These are phyloP conservation scores for Neofusicoccum sp. DNA, from an alignment of 2,329 filamentous ascomycete genomes.

Conservation along the genomic window DNA sequence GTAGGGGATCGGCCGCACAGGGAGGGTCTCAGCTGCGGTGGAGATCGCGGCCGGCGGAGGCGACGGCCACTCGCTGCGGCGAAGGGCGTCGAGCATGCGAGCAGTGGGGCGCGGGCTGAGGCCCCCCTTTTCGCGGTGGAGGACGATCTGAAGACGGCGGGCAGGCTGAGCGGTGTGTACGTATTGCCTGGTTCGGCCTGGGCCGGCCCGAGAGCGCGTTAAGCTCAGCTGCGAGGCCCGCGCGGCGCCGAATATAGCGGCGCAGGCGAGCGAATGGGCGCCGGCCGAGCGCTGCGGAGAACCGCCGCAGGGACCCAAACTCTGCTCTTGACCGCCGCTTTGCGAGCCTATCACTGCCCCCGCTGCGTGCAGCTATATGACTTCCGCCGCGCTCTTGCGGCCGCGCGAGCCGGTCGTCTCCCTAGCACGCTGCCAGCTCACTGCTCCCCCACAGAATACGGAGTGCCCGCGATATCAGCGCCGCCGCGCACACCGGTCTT, in stretches of 20 bases:
- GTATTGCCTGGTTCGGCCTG: conserved; percentile 9
- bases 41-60: conserved; percentile 11
- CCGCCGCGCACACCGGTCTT: not conserved
- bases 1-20: conserved; percentile 11
- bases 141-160: conserved; percentile 5
- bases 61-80: conserved; percentile 2
- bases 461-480: not conserved
- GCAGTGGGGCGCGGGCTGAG: conserved; percentile 2
- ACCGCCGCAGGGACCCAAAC: not conserved
- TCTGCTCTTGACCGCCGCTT: conserved; percentile 8
- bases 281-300: not conserved
- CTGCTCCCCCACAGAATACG: conserved; percentile 9
- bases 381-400: not conserved
- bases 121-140: not conserved
- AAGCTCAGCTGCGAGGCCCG: conserved; percentile 4
- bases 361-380: not conserved
- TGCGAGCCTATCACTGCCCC: conserved; percentile 5
- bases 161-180: conserved; percentile 12
- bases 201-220: conserved; percentile 10
- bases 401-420: not conserved
- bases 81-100: conserved; percentile 8
- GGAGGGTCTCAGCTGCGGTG: conserved; percentile 10
- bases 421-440: conserved; percentile 4
- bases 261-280: not conserved
- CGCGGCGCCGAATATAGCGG: not conserved